These are phyloP conservation scores for Tulasnella sp. DNA, from an alignment of 768 basidiomycete genomes.

Conservation along the genomic window DNA sequence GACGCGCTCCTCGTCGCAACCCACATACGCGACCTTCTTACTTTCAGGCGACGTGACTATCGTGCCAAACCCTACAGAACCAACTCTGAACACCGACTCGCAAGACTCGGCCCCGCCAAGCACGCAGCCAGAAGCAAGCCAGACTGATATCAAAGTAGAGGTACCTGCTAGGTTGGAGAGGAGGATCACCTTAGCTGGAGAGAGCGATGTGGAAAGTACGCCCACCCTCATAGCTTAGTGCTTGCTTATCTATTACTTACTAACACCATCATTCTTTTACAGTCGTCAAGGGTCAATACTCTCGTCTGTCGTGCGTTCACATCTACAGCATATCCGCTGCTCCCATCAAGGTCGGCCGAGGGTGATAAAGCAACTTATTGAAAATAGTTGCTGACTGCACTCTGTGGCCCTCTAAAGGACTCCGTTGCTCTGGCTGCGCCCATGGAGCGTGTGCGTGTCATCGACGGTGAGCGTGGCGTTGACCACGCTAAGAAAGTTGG, in stretches of 20 bases:
- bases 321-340: conserved; percentile 65
- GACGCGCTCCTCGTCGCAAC: conserved; percentile 32
- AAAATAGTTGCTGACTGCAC: background rate
- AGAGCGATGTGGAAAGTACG: conserved; percentile 54
- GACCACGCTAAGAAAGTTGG: conserved; percentile 36
- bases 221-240: conserved; percentile 8
- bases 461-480: conserved; percentile 31
- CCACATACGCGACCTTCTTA: conserved; percentile 56
- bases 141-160: background rate
- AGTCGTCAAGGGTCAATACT: conserved; percentile 44
- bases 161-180: conserved; percentile 36
- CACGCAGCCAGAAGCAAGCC: background rate
- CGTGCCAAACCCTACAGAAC: conserved; percentile 1
- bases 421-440: conserved; percentile 33
- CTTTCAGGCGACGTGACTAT: conserved; percentile 43
- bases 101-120: background rate
- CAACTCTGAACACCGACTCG: background rate
- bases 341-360: conserved; percentile 40
- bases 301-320: conserved; percentile 43
- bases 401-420: conserved; percentile 32
- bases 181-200: conserved; percentile 48
- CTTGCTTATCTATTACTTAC: background rate
- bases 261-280: background rate
- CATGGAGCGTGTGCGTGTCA: conserved; percentile 25
- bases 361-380: background rate